Conservation (phyloP, 2,329 filamentous ascomycete species). For the Elsinoe australis region DNA sequence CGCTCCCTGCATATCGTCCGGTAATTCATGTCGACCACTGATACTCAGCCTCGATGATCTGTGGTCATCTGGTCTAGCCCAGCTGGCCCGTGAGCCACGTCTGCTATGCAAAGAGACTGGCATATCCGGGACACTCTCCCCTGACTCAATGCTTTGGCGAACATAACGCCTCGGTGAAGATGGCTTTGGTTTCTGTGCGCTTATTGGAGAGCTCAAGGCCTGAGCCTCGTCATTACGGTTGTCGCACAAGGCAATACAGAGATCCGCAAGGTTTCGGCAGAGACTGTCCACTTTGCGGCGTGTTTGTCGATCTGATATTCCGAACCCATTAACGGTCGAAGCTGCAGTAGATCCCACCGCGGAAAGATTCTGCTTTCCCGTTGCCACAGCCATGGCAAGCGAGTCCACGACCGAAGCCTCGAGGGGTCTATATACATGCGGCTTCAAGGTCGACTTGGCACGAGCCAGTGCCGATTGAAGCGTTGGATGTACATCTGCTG, state of each 20-base stretch:
- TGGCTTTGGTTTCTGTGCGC: constrained; percentile 11
- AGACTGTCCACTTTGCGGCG: constrained; percentile 87
- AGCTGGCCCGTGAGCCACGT: constrained; percentile 5
- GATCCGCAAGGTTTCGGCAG: constrained; percentile 84
- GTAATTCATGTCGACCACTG: constrained; percentile 2
- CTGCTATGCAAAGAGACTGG: background rate
- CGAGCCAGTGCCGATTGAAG: constrained; percentile 75
- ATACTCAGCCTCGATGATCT: constrained; percentile 9
- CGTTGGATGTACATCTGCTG: constrained; percentile 62
- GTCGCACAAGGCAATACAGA: constrained; percentile 68
- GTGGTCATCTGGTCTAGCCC: background rate
- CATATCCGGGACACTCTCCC: background rate
- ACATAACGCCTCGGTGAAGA: background rate
- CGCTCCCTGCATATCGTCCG: background rate
- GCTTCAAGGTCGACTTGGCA: constrained; percentile 60
- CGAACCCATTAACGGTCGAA: constrained; percentile 53
- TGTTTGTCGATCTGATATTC: constrained; percentile 70
- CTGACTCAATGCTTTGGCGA: background rate
- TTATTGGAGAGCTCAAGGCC: constrained; percentile 1
- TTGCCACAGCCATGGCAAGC: constrained; percentile 66
- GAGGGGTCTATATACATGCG: constrained; percentile 68
- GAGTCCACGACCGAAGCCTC: constrained; percentile 79
- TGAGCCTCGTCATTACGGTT: constrained; percentile 8
- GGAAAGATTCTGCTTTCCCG: constrained; percentile 62
- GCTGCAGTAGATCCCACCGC: constrained; percentile 55